Base-by-base conservation (phyloP, 176 grass and related monocot species). In the Oropetium thomaeum region DNA sequence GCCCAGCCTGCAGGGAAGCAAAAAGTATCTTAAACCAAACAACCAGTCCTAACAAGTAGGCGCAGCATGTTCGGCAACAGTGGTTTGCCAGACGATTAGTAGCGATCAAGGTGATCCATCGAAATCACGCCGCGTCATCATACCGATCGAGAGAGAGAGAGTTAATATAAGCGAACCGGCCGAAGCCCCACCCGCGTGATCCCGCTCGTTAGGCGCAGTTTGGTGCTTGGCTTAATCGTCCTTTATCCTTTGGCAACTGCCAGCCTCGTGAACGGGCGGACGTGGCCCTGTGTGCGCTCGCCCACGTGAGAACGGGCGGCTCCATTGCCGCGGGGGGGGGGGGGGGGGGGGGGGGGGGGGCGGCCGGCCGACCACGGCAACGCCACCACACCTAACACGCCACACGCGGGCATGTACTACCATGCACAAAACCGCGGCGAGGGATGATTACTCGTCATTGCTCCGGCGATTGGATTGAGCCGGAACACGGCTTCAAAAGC, bases 211-310 rank as follows among this genome's bases (percentile, higher is more conserved):
- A n/a, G 13, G 26, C 14, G 7, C 81, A 13, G 31, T 67, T 76
- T 39, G 65, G 32, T 76, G 81, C 42, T 3, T 0, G 20, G 38
- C 58, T 26, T 22, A 13, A 5, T 51, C 41, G 7, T 25, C n/a
- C n/a, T n/a, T n/a, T n/a, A n/a, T n/a, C n/a, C n/a, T n/a, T n/a
- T 23, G 12, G 39, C 73, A 83, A 83, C 63, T 23, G 72, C 72
- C 71, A 7, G 62, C 45, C 71, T 39, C 70, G 30, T 70, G 77
- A 70, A 25, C 20, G 27, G 65, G 38, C 6, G 27, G 44, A 28
- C 42, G 51, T 29, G 63, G 14, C 17, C 31, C 20, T 23, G 34
- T 40, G 6, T 0, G 14, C 66, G 42, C 4, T 28, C n/a, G 13
- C 28, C 66, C 78, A 80, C 16, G 66, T 70, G 77, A 62, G n/a